Conservation (phyloP, 352 stramenopile genomes). For the Blastocystis sp. region DNA sequence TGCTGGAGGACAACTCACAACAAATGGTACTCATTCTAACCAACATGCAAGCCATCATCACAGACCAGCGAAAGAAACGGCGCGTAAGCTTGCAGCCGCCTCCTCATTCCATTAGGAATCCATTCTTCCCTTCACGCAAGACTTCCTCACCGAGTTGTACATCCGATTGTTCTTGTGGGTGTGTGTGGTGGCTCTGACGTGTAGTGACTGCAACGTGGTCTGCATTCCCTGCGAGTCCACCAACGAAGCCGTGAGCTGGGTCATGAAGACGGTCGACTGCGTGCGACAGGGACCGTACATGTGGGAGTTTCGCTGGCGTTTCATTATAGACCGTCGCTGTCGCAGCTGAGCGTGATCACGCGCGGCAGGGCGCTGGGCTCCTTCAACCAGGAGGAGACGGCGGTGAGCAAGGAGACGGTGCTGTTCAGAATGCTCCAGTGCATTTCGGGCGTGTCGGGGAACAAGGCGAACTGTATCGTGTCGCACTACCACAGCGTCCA, state of each 20-base stretch:
- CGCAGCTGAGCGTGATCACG: conserved; percentile 37
- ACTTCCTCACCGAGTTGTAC: conserved; percentile 56
- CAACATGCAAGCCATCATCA: conserved; percentile 62
- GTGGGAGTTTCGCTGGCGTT: background rate
- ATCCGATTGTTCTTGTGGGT: conserved; percentile 41
- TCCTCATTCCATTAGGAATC: conserved; percentile 16
- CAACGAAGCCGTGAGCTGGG: background rate
- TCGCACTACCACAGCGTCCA: background rate
- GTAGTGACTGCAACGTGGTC: conserved; percentile 48
- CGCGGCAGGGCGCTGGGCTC: background rate
- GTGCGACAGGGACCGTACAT: conserved; percentile 28
- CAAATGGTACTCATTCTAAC: conserved; percentile 54
- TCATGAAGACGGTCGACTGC: conserved; percentile 21
- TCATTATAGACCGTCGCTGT: conserved; percentile 39
- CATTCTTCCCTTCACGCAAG: conserved; percentile 20
- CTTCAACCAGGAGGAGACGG: background rate
- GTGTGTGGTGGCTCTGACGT: background rate
- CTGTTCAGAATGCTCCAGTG: conserved; percentile 53
- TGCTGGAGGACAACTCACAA: background rate
- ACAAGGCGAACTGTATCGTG: background rate
- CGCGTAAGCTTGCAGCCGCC: background rate
- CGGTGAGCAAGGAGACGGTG: background rate
- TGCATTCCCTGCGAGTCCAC: conserved; percentile 49
- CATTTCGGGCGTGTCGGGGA: conserved; percentile 21
- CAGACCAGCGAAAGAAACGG: conserved; percentile 39